Evolutionary conservation across 192 early-diverging fungal species (phyloP).

Genomic region (Entomortierella beljakovae): DNA sequence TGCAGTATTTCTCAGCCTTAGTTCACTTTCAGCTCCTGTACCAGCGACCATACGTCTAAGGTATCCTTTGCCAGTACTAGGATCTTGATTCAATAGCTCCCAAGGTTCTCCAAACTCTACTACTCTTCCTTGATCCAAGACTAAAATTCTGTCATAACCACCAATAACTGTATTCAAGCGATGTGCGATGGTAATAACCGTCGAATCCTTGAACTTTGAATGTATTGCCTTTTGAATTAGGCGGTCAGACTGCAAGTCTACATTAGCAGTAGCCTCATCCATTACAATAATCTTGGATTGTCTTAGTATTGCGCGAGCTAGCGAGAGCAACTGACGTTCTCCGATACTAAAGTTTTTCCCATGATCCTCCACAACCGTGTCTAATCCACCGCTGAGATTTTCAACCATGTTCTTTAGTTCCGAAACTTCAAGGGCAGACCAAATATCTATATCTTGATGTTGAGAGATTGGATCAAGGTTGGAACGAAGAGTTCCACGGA

Average conservation of each 20-base stretch:
- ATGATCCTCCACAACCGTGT: constrained; percentile 75
- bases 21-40: constrained; percentile 29
- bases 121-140: constrained; percentile 60
- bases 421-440: constrained; percentile 74
- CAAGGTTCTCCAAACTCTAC: constrained; percentile 34
- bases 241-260: constrained; percentile 37
- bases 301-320: constrained; percentile 76
- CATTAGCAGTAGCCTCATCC: constrained; percentile 51
- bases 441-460: constrained; percentile 68
- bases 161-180: constrained; percentile 62
- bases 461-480: constrained; percentile 67
- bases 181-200: constrained; percentile 72
- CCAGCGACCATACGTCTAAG: constrained; percentile 25
- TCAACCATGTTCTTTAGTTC: constrained; percentile 73
- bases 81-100: constrained; percentile 23
- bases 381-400: constrained; percentile 71
- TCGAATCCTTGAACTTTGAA: constrained; percentile 41
- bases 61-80: not conserved
- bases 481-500: constrained; percentile 64
- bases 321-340: constrained; percentile 75
- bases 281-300: constrained; percentile 76
- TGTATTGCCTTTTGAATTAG: constrained; percentile 53
- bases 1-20: constrained; percentile 2
- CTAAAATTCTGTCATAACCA: constrained; percentile 57
- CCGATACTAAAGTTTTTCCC: constrained; percentile 90